These are phyloP conservation scores for Colletotrichum sp. DNA, from an alignment of 2,329 filamentous ascomycete species.

Conservation along the genomic window DNA sequence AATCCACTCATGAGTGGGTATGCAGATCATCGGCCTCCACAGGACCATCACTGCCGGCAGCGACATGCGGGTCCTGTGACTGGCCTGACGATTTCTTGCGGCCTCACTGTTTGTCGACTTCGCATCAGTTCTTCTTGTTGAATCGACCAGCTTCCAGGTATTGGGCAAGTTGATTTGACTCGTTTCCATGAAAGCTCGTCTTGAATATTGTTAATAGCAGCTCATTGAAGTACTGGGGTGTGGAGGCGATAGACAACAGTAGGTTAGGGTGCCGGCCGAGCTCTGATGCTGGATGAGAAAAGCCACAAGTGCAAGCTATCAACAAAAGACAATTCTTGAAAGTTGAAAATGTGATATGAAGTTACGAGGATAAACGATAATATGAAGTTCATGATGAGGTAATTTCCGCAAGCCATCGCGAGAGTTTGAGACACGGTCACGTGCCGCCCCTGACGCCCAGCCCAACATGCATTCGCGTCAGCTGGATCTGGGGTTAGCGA, in stretches of 20 bases:
- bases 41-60: not conserved
- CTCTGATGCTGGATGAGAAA: not conserved
- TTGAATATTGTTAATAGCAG: not conserved
- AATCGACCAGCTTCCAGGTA: rapidly evolving
- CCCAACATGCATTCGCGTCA: not conserved
- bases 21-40: rapidly evolving
- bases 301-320: not conserved
- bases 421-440: not conserved
- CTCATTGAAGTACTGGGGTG: not conserved
- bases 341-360: not conserved
- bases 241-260: not conserved
- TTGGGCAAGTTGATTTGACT: not conserved
- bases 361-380: not conserved
- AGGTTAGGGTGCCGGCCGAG: not conserved
- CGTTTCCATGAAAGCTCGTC: not conserved
- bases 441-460: not conserved
- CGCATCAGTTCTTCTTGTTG: not conserved
- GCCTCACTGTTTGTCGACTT: rapidly evolving
- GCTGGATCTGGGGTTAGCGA: not conserved
- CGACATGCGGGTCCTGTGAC: not conserved
- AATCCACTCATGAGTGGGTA: not conserved
- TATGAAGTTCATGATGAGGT: not conserved
- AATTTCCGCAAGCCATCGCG: not conserved
- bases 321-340: not conserved
- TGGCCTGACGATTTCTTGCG: rapidly evolving